Evolutionary conservation across 2,329 filamentous ascomycete genomes (phyloP), one percentile per base, ranked within the genome.

Genomic region (Geoglossum cookeanum): DNA sequence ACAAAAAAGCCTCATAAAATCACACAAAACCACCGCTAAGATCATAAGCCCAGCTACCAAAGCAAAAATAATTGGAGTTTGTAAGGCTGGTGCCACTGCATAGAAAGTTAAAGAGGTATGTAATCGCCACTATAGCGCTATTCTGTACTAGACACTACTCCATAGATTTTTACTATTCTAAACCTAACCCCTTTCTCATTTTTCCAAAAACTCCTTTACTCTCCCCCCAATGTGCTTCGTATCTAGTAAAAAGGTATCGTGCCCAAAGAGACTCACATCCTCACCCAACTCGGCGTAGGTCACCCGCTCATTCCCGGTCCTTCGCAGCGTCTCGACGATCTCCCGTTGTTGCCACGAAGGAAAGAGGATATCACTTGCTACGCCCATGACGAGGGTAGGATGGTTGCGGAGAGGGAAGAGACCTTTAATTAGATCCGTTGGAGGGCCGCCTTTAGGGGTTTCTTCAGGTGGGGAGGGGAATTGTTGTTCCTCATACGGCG

Each of bases 301-400:
- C 0, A 98, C 90, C 35, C 78, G 80, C 60, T 79, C 76, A 65
- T 95, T 97, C 0, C 92, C 92, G 0, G 78, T 79, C 37, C 79
- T 77, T 59, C 81, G 79, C 61, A 98, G 73, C 2, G 91, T 85
- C 65, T 91, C 83, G 3, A 90, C 91, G 60, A 98, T 83, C 70
- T 98, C 92, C 56, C 87, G 80, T 73, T 98, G 92, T 72, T 98
- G 92, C 91, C 92, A 98, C 0, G 92, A 89, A 0, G 92, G 92
- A 71, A 98, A 98, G 39, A 98, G 73, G 55, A 96, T 97, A 67
- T 98, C 92, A 64, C 88, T 96, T 0, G 88, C 87, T 3, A 97
- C 92, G 37, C 92, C 92, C 74, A 98, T 83, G 9, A 98, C 87
- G 27, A 98, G 75, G 0, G 87, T 84, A 0, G 88, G 87, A 55